Conservation (phyloP, 2,329 filamentous ascomycete genomes). For the Sphaerulina vaccinii region DNA sequence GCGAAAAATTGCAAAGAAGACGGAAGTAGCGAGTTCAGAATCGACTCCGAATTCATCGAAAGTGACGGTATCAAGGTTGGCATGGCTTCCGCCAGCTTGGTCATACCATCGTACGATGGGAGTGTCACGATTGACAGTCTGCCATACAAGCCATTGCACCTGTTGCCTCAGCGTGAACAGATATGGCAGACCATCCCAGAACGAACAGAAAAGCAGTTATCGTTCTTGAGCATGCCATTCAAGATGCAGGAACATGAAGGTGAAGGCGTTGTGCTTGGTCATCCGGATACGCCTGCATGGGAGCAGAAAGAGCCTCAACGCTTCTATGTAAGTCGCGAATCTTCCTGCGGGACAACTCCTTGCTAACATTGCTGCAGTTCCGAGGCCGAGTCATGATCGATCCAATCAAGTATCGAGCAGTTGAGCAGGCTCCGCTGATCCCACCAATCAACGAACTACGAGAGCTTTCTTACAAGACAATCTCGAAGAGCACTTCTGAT, state of each 20-base stretch:
- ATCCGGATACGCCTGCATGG: not conserved
- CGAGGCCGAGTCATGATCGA: conserved; percentile 10
- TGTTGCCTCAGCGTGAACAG: not conserved
- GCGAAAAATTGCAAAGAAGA: not conserved
- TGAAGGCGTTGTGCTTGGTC: not conserved
- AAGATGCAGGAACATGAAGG: conserved; percentile 4
- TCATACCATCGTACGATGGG: conserved; percentile 1
- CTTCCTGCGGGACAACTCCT: not conserved
- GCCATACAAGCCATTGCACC: not conserved
- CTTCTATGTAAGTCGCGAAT: conserved; percentile 1
- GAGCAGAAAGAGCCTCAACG: conserved; percentile 3
- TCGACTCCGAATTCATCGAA: conserved; percentile 5
- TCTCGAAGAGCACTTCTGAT: not conserved
- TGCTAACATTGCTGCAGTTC: not conserved
- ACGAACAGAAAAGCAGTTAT: not conserved
- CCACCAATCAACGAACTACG: not conserved
- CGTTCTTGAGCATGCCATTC: not conserved
- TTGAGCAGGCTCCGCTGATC: conserved; percentile 3
- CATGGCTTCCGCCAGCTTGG: not conserved
- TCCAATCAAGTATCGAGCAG: conserved; percentile 3
- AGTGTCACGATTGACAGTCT: not conserved
- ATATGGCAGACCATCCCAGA: not conserved
- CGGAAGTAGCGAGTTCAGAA: not conserved
- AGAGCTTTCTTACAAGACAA: not conserved
- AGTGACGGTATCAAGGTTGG: conserved; percentile 4